phyloP scores from a whole-genome alignment of 106 monocot genomes.

The Ottelia alismoides region DNA sequence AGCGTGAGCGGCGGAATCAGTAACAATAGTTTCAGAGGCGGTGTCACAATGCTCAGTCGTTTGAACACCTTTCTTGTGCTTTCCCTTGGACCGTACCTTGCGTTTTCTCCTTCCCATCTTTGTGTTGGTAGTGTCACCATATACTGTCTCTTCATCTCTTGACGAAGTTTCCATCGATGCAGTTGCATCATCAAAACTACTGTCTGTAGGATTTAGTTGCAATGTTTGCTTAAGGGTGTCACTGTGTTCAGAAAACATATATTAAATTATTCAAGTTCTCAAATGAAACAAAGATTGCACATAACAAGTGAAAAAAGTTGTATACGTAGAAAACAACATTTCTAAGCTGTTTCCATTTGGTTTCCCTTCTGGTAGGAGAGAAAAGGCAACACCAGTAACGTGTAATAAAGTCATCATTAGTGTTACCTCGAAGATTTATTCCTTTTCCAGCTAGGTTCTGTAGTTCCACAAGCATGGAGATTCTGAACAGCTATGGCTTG shows the following conservation, averaged over 20 bases:
- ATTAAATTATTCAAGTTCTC: neutral
- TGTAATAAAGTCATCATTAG: neutral
- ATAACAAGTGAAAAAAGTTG: neutral
- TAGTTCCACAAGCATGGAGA: conserved; percentile 2
- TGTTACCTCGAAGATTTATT: conserved; percentile 24
- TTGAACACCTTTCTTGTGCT: too few relatives aligned
- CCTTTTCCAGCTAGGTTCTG: conserved; percentile 6
- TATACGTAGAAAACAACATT: neutral
- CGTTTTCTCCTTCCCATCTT: too few relatives aligned
- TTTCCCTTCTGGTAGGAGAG: too few relatives aligned
- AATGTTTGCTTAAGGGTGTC: too few relatives aligned
- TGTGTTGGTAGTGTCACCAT: too few relatives aligned
- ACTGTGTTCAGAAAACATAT: neutral
- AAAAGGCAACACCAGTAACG: neutral
- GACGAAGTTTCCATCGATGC: too few relatives aligned
- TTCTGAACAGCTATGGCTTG: conserved; percentile 5
- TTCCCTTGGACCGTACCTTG: too few relatives aligned
- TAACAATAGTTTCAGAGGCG: neutral
- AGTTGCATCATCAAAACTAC: too few relatives aligned
- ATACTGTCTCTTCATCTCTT: too few relatives aligned
- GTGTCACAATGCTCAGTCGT: too few relatives aligned
- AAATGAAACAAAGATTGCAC: neutral
- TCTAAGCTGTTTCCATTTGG: too few relatives aligned
- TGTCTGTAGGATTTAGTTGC: too few relatives aligned
- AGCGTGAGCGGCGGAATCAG: conserved; percentile 2